These are phyloP conservation scores for Epicoccum sorghinum DNA, from an alignment of 2,329 filamentous ascomycete species.

Conservation along the genomic window DNA sequence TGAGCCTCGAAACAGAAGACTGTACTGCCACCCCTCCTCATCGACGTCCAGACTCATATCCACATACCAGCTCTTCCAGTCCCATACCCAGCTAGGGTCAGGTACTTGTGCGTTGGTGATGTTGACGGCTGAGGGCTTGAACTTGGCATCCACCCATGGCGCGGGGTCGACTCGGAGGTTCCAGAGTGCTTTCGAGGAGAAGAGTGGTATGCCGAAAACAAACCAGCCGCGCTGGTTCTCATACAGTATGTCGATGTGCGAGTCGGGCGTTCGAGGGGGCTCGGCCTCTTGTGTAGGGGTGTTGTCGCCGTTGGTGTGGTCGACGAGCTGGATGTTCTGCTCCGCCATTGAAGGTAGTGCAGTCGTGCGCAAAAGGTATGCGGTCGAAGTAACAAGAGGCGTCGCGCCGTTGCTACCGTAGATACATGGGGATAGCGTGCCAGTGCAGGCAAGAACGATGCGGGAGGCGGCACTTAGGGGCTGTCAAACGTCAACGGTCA, in stretches of 20 bases:
- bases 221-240: constrained; percentile 95
- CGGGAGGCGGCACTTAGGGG: constrained; percentile 26
- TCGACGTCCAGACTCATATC: constrained; percentile 84
- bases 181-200: constrained; percentile 78
- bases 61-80: constrained; percentile 73
- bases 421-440: constrained; percentile 34
- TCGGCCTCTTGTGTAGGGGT: constrained; percentile 29
- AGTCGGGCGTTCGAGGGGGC: constrained; percentile 29
- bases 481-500: neutral
- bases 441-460: constrained; percentile 28
- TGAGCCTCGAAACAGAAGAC: constrained; percentile 73
- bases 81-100: constrained; percentile 95
- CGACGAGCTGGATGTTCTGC: constrained; percentile 73
- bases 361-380: neutral
- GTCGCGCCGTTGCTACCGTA: constrained; percentile 34
- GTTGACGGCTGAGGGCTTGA: constrained; percentile 65
- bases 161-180: constrained; percentile 80
- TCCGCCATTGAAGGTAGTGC: constrained; percentile 43
- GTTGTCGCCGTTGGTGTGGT: constrained; percentile 55
- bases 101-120: constrained; percentile 90
- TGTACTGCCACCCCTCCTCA: constrained; percentile 95
- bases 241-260: constrained; percentile 79
- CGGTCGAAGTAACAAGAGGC: constrained; percentile 21
- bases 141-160: constrained; percentile 76
- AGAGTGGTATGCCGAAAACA: constrained; percentile 86